Conservation (phyloP, 176 grass and related monocot genomes). For the Juncus effusus region DNA sequence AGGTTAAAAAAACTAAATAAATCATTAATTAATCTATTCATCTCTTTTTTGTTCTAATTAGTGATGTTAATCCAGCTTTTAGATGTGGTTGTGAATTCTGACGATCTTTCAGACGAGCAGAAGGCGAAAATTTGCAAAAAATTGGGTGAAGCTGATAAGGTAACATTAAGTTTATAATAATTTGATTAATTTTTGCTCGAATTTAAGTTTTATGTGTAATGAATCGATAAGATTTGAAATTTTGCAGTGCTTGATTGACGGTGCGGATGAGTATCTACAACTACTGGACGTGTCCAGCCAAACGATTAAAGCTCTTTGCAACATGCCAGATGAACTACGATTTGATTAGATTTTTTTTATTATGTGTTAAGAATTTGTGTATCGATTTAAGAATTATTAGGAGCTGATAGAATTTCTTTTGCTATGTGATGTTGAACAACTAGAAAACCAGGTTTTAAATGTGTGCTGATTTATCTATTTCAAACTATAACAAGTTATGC, state of each 20-base stretch:
- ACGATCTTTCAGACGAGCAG: slow-evolving; percentile 78
- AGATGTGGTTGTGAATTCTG: slow-evolving; percentile 60
- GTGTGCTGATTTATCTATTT: no score
- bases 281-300: slow-evolving; percentile 71
- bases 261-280: slow-evolving; percentile 89
- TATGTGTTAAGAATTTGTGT: no score
- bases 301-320: slow-evolving; percentile 70
- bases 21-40: no score
- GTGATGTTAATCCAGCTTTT: slow-evolving; percentile 53
- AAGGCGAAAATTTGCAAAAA: slow-evolving; percentile 97
- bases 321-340: slow-evolving; percentile 63
- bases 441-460: no score
- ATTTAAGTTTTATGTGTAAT: slow-evolving; percentile 5
- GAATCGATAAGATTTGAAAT: slow-evolving; percentile 20
- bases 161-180: slow-evolving; percentile 32
- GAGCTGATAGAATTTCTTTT: no score
- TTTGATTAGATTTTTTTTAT: slow-evolving; percentile 20
- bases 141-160: slow-evolving; percentile 93
- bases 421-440: no score
- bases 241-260: slow-evolving; percentile 85
- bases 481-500: no score
- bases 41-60: slow-evolving; percentile 25
- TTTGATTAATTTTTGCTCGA: slow-evolving; percentile 12
- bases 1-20: slow-evolving; percentile 32
- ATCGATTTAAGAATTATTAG: no score